Evolutionary conservation across 331 rosid species (phyloP).

Genomic region (Erythrophleum ivorense): DNA sequence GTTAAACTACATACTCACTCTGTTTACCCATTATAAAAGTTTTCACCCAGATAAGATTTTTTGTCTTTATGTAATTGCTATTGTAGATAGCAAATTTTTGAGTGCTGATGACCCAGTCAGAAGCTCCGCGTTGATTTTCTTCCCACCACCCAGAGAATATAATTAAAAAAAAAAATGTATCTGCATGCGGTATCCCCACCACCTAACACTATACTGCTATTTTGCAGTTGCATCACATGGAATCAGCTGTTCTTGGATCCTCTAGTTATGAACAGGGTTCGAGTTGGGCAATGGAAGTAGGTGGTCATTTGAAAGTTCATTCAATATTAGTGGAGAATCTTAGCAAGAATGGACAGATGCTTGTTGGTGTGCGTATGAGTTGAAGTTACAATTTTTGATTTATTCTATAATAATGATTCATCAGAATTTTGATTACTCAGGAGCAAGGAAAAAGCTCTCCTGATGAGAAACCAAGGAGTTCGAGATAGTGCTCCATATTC

Average conservation of each 20-base stretch:
- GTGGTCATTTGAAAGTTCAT: slow-evolving; percentile 86
- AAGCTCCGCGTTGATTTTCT: slow-evolving; percentile 27
- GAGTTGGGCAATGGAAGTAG: slow-evolving; percentile 98
- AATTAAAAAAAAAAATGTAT: neutral
- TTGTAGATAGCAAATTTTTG: neutral
- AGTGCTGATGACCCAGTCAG: slow-evolving; percentile 11
- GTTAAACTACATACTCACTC: slow-evolving; percentile 19
- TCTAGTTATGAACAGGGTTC: slow-evolving; percentile 74
- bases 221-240: slow-evolving; percentile 68
- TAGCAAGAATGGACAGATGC: slow-evolving; percentile 86
- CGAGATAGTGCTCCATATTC: slow-evolving; percentile 12
- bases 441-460: neutral
- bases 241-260: slow-evolving; percentile 63
- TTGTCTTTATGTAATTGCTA: neutral
- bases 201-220: slow-evolving; percentile 34
- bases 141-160: neutral
- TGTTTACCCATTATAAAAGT: neutral
- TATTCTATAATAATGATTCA: neutral
- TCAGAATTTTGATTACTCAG: neutral
- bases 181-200: slow-evolving; percentile 18
- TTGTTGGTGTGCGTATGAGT: slow-evolving; percentile 72
- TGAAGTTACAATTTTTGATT: neutral
- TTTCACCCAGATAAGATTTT: neutral
- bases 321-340: slow-evolving; percentile 84
- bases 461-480: neutral